These are phyloP conservation scores for Russula olivacea DNA, from an alignment of 768 basidiomycete genomes.

Conservation along the genomic window DNA sequence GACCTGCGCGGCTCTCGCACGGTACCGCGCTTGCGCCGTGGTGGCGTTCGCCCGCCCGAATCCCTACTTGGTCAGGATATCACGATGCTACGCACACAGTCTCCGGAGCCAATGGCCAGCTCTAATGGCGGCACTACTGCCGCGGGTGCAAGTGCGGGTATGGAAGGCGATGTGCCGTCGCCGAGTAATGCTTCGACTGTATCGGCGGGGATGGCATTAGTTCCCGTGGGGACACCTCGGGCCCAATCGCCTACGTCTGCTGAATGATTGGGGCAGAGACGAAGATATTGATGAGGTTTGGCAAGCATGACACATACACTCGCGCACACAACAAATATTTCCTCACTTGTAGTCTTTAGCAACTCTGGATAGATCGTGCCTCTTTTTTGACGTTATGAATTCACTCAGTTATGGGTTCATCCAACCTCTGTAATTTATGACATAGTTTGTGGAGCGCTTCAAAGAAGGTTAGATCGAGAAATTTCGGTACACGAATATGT, in stretches of 20 bases:
- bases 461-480: neutral
- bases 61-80: constrained; percentile 42
- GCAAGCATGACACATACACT: neutral
- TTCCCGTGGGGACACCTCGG: neutral
- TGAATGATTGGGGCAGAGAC: neutral
- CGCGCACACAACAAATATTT: neutral
- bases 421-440: constrained; percentile 3
- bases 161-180: neutral
- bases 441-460: neutral
- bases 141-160: neutral
- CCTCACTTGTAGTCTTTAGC: neutral
- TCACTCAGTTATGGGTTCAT: neutral
- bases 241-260: neutral
- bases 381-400: neutral
- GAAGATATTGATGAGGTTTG: neutral
- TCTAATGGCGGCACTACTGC: too few relatives aligned
- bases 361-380: constrained; percentile 7
- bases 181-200: neutral
- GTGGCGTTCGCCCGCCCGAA: constrained; percentile 63
- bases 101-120: constrained; percentile 4
- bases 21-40: constrained; percentile 55
- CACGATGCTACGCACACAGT: constrained; percentile 4
- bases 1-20: constrained; percentile 24
- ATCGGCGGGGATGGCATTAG: too few relatives aligned
- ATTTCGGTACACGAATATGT: neutral